phyloP scores from a whole-genome alignment of 345 rosid genomes.

The Toxicodendron radicans region DNA sequence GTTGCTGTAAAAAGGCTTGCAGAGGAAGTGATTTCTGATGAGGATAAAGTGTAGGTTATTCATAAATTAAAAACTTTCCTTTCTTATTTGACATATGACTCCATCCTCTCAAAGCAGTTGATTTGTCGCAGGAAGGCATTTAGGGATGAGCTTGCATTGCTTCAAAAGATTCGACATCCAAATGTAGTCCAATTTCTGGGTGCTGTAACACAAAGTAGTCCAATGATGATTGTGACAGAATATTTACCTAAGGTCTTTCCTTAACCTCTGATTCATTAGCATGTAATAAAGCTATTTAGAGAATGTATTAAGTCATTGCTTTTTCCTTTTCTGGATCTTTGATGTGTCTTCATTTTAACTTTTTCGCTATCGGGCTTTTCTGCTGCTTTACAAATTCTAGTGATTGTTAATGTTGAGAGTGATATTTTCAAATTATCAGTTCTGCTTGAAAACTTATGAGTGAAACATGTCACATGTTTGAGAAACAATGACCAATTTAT shows the following conservation, averaged over 20 bases:
- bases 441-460: neutral
- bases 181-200: constrained; percentile 96
- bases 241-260: constrained; percentile 73
- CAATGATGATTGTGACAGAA: constrained; percentile 98
- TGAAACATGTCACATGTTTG: neutral
- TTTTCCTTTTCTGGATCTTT: neutral
- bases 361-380: neutral
- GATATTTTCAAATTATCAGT: neutral
- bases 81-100: neutral
- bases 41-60: constrained; percentile 78
- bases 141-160: constrained; percentile 88
- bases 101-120: constrained; percentile 9
- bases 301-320: neutral
- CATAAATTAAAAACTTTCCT: neutral
- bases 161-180: constrained; percentile 93
- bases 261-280: constrained; percentile 10
- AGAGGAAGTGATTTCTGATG: constrained; percentile 71
- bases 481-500: neutral
- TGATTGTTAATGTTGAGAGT: neutral
- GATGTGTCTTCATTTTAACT: neutral
- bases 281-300: neutral
- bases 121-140: constrained; percentile 62
- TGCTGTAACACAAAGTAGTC: constrained; percentile 93
- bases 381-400: neutral
- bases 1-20: constrained; percentile 87